Base-by-base conservation (phyloP, 768 basidiomycete genomes). In the Obba rivulosa region DNA sequence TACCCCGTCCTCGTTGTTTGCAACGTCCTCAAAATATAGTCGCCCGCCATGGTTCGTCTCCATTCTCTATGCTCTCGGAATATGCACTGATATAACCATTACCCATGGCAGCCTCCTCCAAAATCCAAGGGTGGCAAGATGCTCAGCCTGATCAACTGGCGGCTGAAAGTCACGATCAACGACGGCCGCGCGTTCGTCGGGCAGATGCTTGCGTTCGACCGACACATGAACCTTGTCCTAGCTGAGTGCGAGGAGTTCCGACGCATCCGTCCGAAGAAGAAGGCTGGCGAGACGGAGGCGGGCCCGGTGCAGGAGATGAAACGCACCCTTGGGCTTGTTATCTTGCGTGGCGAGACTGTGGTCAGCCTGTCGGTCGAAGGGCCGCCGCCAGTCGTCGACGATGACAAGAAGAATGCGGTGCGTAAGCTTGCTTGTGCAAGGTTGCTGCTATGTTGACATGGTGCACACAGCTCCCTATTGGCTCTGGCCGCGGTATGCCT, bases 151-250 rank as follows among this genome's bases (percentile, higher is more conserved):
- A 82, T 99, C 76, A 93, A 98, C 72, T 97, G 95, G 89, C 78
- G 95, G 69, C 80, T 99, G 57, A 94, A 89, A 72, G 85, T 98
- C 50, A 96, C 93, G 50, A 85, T 98, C 70, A 96, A 86, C 83
- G 96, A 99, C 69, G 93, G 93, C 51, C 89, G 96, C 67, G 81
- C 88, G 48, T 74, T 98, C 60, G 92, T 90, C 40, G 96, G 96
- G 36, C 96, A 98, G 73, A 96, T 98, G 91, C 87, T 99, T 66
- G 96, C 96, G 45, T 99, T 97, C 66, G 96, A 99, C 74, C 86
- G 90, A 62, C 96, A 99, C 70, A 99, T 98, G 96, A 99, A 99
- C 72, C 77, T 99, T 58, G 96, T 99, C 39, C 73, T 99, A 46
- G 93, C 95, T 14, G 96, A 98, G 59, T 97, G 94, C 63, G 96